These are phyloP conservation scores for carrot (Daucus carota) DNA, from an alignment of 129 eudicot genomes.

Conservation along the genomic window DNA sequence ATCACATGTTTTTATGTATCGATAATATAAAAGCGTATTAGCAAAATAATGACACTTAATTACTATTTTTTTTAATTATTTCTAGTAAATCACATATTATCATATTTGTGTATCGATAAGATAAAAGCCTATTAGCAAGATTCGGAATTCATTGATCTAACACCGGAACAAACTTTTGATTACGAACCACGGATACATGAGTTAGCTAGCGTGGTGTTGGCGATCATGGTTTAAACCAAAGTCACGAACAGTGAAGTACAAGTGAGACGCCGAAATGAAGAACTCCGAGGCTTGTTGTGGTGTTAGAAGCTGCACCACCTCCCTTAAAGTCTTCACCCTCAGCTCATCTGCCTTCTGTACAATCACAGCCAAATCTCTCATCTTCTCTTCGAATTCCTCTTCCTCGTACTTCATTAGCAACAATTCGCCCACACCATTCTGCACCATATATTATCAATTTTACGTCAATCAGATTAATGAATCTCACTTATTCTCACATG, in stretches of 20 bases:
- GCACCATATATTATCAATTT: background rate
- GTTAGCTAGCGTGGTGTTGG: constrained; percentile 6
- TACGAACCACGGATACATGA: background rate
- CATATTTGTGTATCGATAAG: too few species aligned
- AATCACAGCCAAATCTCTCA: constrained; percentile 35
- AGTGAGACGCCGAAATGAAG: constrained; percentile 58
- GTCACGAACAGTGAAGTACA: constrained; percentile 51
- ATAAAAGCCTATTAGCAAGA: background rate
- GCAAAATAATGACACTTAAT: too few species aligned
- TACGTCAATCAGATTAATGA: background rate
- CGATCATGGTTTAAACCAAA: constrained; percentile 67
- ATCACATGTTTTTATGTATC: too few species aligned
- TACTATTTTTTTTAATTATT: too few species aligned
- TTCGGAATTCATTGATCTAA: background rate
- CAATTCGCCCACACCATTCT: constrained; percentile 49
- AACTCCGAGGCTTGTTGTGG: constrained; percentile 82
- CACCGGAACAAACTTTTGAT: background rate
- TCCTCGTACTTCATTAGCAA: constrained; percentile 16
- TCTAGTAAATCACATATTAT: too few species aligned
- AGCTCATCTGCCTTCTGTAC: constrained; percentile 60
- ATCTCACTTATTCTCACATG: too few species aligned
- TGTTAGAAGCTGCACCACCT: constrained; percentile 65
- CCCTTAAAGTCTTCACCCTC: constrained; percentile 46
- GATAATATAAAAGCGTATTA: too few species aligned
- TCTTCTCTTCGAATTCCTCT: constrained; percentile 34